These are phyloP conservation scores for Ustilaginoidea virens DNA, from an alignment of 2,329 filamentous ascomycete species.

Conservation along the genomic window DNA sequence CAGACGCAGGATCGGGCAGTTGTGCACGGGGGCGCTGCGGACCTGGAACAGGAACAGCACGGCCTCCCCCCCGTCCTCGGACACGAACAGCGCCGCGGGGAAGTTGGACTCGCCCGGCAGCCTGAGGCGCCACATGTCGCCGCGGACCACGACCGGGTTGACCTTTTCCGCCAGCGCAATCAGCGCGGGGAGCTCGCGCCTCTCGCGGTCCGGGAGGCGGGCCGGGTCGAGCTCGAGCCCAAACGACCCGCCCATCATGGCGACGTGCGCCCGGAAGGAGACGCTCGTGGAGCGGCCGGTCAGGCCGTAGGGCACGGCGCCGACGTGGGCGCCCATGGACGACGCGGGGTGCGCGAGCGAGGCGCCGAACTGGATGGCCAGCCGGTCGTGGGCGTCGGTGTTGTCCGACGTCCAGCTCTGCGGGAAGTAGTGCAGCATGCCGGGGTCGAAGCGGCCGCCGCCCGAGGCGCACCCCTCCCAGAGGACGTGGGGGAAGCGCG, in stretches of 20 bases:
- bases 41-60: conserved; percentile 49
- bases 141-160: conserved; percentile 42
- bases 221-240: conserved; percentile 47
- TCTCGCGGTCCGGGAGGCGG: conserved; percentile 34
- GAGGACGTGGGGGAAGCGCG: conserved; percentile 42
- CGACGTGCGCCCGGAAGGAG: conserved; percentile 46
- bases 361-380: conserved; percentile 50
- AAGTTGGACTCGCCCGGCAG: conserved; percentile 44
- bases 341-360: conserved; percentile 46
- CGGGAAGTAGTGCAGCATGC: conserved; percentile 47
- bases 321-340: conserved; percentile 49
- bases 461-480: conserved; percentile 54
- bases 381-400: conserved; percentile 44
- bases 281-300: conserved; percentile 40
- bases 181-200: conserved; percentile 33
- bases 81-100: conserved; percentile 45
- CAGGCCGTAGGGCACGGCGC: conserved; percentile 41
- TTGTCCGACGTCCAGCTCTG: conserved; percentile 53
- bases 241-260: conserved; percentile 54
- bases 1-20: conserved; percentile 35
- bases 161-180: conserved; percentile 38
- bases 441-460: conserved; percentile 48
- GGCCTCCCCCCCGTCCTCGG: conserved; percentile 29
- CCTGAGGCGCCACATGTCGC: conserved; percentile 43
- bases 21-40: conserved; percentile 28